phyloP scores from a whole-genome alignment of 129 eudicot species.

The Saposhnikovia divaricata region DNA sequence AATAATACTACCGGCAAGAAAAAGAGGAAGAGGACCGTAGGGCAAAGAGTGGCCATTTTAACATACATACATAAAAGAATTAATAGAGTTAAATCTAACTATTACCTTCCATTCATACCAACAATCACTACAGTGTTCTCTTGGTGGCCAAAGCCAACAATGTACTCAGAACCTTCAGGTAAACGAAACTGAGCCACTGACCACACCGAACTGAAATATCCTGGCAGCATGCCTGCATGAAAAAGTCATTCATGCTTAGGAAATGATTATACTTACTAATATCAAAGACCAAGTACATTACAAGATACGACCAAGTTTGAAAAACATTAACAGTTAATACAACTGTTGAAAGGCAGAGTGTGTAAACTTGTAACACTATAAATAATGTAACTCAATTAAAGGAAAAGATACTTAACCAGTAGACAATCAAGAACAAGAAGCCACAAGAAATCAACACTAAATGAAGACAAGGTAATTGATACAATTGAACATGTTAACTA shows the following conservation, averaged over 20 bases:
- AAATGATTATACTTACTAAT: neutral
- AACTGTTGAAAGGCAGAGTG: too few species aligned
- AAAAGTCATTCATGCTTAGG: neutral
- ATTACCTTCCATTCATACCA: constrained; percentile 86
- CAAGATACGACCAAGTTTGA: neutral
- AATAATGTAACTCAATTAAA: too few species aligned
- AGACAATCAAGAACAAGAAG: too few species aligned
- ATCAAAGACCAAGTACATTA: neutral
- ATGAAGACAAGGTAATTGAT: too few species aligned
- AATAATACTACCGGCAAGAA: neutral
- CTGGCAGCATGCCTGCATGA: constrained; percentile 51
- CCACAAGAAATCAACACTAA: too few species aligned
- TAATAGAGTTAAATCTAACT: neutral
- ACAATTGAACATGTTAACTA: too few species aligned
- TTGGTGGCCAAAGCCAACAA: constrained; percentile 72
- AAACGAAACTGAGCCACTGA: constrained; percentile 68
- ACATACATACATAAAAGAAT: neutral
- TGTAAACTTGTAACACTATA: too few species aligned
- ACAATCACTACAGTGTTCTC: constrained; percentile 63
- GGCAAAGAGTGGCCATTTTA: neutral
- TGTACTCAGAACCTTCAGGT: constrained; percentile 49
- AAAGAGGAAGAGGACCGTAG: neutral
- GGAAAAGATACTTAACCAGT: too few species aligned
- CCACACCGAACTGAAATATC: constrained; percentile 84
- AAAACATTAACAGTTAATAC: neutral